These are phyloP conservation scores for Crithidia acanthocephali DNA, from an alignment of 208 protist genomes.

Conservation along the genomic window DNA sequence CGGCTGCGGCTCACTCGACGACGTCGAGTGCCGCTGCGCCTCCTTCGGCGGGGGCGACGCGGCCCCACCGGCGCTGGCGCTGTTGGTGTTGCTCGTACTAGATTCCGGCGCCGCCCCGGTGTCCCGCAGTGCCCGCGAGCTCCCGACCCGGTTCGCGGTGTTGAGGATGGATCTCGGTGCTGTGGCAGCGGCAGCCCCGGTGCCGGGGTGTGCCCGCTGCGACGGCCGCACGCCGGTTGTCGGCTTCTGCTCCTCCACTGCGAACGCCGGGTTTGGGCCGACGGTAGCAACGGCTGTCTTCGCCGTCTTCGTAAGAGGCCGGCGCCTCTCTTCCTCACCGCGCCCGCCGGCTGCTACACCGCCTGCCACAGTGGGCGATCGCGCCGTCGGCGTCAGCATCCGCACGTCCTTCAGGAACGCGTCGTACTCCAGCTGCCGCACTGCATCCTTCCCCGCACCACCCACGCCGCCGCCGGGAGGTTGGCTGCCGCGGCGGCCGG, in stretches of 20 bases:
- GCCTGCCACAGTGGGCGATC: not conserved
- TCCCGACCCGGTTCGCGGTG: not conserved
- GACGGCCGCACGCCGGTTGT: not conserved
- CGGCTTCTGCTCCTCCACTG: not conserved
- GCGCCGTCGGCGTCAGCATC: slow-evolving; percentile 2
- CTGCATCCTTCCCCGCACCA: not conserved
- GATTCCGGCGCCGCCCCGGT: not conserved
- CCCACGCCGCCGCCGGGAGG: not conserved
- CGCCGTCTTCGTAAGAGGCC: not conserved
- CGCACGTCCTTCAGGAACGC: slow-evolving; percentile 18
- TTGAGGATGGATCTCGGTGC: slow-evolving; percentile 6
- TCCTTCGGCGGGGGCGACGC: not conserved
- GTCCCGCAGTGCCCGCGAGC: not conserved
- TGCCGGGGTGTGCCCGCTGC: too few species aligned
- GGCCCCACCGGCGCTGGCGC: too few species aligned
- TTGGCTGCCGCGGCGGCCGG: not conserved
- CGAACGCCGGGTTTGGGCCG: not conserved
- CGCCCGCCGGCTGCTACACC: not conserved
- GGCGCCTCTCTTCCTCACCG: not conserved
- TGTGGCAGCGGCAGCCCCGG: not conserved
- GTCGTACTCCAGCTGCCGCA: slow-evolving; percentile 21
- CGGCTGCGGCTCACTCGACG: not conserved
- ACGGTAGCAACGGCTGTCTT: slow-evolving; percentile 1
- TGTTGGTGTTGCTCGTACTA: not conserved
- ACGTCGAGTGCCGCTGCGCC: not conserved